phyloP scores from a whole-genome alignment of 768 basidiomycete species.

The Plicaturopsis crispa region DNA sequence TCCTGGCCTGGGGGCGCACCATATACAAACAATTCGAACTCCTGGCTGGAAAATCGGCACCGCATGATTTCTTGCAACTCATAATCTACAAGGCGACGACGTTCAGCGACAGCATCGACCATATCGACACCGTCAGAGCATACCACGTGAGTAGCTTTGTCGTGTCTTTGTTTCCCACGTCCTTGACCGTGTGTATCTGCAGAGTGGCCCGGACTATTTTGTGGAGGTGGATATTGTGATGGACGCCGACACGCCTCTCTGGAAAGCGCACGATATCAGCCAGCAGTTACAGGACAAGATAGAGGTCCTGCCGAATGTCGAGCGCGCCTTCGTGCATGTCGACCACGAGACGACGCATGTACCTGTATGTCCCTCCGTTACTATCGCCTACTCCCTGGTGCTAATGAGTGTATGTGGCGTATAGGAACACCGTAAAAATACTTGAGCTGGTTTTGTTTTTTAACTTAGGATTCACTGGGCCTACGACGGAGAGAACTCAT shows the following conservation, averaged over 20 bases:
- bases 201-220: slow-evolving; percentile 85
- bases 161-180: slow-evolving; percentile 3
- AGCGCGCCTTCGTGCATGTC: slow-evolving; percentile 90
- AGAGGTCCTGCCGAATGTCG: slow-evolving; percentile 84
- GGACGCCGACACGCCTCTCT: slow-evolving; percentile 80
- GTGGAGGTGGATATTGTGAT: slow-evolving; percentile 96
- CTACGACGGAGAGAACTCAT: too few relatives aligned
- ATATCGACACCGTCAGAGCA: slow-evolving; percentile 87
- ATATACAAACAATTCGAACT: slow-evolving; percentile 77
- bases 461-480: too few relatives aligned
- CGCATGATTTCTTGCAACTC: slow-evolving; percentile 84
- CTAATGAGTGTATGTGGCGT: too few relatives aligned
- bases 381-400: too few relatives aligned
- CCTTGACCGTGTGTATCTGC: too few relatives aligned
- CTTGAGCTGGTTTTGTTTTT: too few relatives aligned
- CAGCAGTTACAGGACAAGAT: slow-evolving; percentile 85
- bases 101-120: slow-evolving; percentile 79
- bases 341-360: slow-evolving; percentile 88
- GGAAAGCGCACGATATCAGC: slow-evolving; percentile 82
- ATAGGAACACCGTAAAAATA: slow-evolving; percentile 49
- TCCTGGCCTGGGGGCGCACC: slow-evolving; percentile 69
- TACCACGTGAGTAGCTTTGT: slow-evolving; percentile 60
- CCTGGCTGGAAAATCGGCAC: slow-evolving; percentile 88
- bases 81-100: slow-evolving; percentile 91
- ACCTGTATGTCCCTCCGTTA: slow-evolving; percentile 26